Evolutionary conservation across 768 basidiomycete species (phyloP).

Genomic region (Termitomyces bulborhizus): DNA sequence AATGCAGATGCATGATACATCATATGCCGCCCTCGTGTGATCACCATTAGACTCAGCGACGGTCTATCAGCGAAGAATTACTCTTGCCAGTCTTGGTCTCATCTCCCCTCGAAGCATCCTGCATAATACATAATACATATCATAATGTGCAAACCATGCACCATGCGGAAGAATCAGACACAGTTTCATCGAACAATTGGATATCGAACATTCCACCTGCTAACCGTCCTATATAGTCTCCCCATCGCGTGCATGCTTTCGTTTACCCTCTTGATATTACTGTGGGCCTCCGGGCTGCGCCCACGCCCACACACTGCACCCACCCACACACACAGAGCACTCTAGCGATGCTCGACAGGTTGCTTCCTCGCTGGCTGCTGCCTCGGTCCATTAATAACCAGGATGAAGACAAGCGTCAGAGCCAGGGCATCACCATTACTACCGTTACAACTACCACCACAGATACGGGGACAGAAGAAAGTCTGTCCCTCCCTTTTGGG

Average conservation of each 20-base stretch:
- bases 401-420: conserved; percentile 3
- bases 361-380: conserved; percentile 20
- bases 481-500: conserved; percentile 23
- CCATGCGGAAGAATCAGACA: not conserved
- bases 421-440: not conserved
- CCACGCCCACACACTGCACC: not conserved
- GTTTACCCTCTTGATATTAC: not conserved
- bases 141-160: not conserved
- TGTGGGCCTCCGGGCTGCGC: not conserved
- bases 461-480: not conserved
- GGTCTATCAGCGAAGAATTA: not conserved
- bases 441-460: conserved; percentile 8
- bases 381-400: not conserved
- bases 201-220: not conserved
- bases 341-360: conserved; percentile 18
- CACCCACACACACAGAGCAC: not conserved
- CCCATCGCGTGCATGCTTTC: not conserved
- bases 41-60: not conserved
- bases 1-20: not conserved
- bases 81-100: not conserved
- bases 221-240: not conserved
- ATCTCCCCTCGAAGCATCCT: not conserved
- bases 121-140: not conserved
- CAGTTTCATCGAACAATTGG: not conserved
- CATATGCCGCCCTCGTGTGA: not conserved